Conservation (phyloP, 176 grass and related monocot species). For the Pontederia paniculata region DNA sequence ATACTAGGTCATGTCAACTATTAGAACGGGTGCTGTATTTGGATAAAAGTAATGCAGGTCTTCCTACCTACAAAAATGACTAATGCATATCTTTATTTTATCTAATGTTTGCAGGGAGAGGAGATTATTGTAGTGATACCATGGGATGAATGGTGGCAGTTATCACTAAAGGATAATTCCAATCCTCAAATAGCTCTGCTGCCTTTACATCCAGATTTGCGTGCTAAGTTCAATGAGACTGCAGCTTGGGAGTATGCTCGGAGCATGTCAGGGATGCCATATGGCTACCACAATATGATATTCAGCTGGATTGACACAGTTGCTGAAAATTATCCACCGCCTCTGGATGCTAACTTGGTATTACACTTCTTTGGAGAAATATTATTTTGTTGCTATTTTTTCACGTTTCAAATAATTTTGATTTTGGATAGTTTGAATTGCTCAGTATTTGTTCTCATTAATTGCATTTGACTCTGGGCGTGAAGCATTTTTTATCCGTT, state of each 20-base stretch:
- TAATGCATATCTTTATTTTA: conserved; percentile 9
- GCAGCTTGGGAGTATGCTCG: conserved; percentile 75
- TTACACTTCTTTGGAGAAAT: conserved; percentile 3
- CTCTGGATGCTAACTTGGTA: conserved; percentile 95
- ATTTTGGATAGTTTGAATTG: no score
- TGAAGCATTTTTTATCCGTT: no score
- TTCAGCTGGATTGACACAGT: conserved; percentile 98
- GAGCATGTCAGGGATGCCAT: conserved; percentile 84
- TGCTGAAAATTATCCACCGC: conserved; percentile 73
- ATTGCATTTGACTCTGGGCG: no score
- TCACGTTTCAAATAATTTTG: neutral
- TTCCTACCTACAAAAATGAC: neutral
- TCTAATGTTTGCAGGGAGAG: conserved; percentile 48
- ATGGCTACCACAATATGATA: conserved; percentile 99
- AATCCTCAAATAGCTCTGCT: conserved; percentile 87
- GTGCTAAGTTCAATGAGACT: conserved; percentile 64
- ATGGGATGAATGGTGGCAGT: conserved; percentile 95
- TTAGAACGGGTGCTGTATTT: no score
- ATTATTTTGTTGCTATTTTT: conserved; percentile 7
- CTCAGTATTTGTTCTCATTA: no score
- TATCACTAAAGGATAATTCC: conserved; percentile 66
- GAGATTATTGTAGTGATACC: conserved; percentile 87
- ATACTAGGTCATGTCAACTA: no score
- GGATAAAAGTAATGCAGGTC: no score
- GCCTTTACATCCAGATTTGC: conserved; percentile 67